Evolutionary conservation across 1,284 basidiomycete genomes (phyloP).

Genomic region (Fistulina hepatica): DNA sequence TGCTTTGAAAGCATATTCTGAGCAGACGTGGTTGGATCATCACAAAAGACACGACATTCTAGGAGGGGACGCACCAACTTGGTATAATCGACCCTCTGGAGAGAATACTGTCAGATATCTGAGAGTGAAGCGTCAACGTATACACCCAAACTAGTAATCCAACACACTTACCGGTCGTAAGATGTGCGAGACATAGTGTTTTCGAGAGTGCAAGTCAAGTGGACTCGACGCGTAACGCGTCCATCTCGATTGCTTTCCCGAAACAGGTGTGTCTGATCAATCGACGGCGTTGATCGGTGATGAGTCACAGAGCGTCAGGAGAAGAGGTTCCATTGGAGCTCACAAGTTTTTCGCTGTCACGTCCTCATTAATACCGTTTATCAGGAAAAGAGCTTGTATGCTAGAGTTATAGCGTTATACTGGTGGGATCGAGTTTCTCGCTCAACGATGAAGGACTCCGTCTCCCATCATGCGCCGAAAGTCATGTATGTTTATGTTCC

Average conservation of each 20-base stretch:
- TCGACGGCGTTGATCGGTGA: background rate
- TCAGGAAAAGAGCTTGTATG: background rate
- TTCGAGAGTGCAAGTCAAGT: conserved; percentile 15
- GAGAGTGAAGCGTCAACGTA: conserved; percentile 5
- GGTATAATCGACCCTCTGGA: conserved; percentile 88
- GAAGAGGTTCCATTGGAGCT: background rate
- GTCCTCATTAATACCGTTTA: background rate
- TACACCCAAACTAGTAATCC: background rate
- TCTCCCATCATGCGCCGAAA: conserved; percentile 82
- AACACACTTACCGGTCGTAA: conserved; percentile 51
- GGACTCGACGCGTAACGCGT: conserved; percentile 47
- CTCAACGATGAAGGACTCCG: conserved; percentile 78
- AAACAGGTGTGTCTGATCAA: too few relatives aligned
- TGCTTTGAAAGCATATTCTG: conserved; percentile 99
- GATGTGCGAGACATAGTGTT: conserved; percentile 75
- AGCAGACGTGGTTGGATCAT: background rate
- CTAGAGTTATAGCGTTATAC: conserved; percentile 1
- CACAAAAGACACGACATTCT: conserved; percentile 5
- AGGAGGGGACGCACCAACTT: conserved; percentile 74
- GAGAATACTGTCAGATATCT: conserved; percentile 92
- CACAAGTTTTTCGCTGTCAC: conserved; percentile 1
- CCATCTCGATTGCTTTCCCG: too few relatives aligned
- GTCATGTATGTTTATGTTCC: conserved; percentile 58
- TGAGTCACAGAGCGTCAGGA: conserved; percentile 7
- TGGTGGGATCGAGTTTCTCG: too few relatives aligned